These are phyloP conservation scores for Lepiota venenata DNA, from an alignment of 768 basidiomycete species.

Conservation along the genomic window DNA sequence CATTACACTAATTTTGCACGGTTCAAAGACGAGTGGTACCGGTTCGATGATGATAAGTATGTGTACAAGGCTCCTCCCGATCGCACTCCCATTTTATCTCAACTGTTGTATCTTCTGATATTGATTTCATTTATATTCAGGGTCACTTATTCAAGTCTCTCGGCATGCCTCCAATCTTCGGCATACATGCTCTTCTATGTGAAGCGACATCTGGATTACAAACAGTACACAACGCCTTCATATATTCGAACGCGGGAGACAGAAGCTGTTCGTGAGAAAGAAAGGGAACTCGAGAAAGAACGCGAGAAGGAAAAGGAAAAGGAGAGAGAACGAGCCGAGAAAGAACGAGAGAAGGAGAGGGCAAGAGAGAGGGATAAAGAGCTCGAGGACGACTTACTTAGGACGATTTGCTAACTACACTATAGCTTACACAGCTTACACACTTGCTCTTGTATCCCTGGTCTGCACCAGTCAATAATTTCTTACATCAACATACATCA, in stretches of 20 bases:
- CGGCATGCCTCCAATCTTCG: conserved; percentile 63
- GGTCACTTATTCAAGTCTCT: conserved; percentile 69
- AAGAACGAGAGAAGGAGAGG: conserved; percentile 19
- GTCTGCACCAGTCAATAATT: not conserved
- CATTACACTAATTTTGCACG: conserved; percentile 91
- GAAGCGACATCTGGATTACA: conserved; percentile 85
- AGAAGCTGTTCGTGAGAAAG: conserved; percentile 56
- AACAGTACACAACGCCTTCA: conserved; percentile 62
- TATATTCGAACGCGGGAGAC: conserved; percentile 65
- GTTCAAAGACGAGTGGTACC: conserved; percentile 76
- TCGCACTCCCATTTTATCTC: not conserved
- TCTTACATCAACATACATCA: not conserved
- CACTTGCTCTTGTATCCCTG: not conserved
- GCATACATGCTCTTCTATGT: conserved; percentile 98
- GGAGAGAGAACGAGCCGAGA: conserved; percentile 40
- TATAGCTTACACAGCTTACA: conserved; percentile 21
- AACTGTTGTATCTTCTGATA: not conserved
- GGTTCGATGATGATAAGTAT: conserved; percentile 11
- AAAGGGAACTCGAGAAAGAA: conserved; percentile 28
- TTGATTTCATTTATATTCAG: conserved; percentile 27
- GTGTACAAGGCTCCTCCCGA: not conserved
- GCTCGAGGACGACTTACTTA: conserved; percentile 66
- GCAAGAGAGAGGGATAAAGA: conserved; percentile 46
- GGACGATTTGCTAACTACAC: conserved; percentile 52
- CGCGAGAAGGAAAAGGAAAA: conserved; percentile 40